Percentiles rank a stretch among this genome's conserved stretches.
These are phyloP conservation scores for Claviceps africana DNA, from an alignment of 2,329 filamentous ascomycete species.

Conservation along the genomic window DNA sequence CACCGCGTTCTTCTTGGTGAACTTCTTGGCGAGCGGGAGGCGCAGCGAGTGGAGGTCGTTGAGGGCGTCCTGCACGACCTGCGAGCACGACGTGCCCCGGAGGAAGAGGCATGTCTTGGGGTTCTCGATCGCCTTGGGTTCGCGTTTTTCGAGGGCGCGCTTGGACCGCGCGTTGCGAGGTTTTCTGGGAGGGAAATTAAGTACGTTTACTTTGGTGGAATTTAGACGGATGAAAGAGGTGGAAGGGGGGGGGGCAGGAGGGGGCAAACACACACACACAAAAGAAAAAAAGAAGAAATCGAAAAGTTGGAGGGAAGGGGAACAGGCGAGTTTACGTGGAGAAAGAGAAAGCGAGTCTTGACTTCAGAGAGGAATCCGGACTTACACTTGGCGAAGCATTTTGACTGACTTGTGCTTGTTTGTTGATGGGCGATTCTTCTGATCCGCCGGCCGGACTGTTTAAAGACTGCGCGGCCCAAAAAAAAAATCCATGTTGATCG, in stretches of 20 bases:
- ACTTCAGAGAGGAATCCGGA: background rate
- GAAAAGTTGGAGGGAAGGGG: background rate
- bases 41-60: slow-evolving; percentile 77
- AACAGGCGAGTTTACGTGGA: background rate
- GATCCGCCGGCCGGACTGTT: background rate
- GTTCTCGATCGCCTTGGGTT: slow-evolving; percentile 79
- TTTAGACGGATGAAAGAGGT: too few relatives aligned
- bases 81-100: slow-evolving; percentile 71
- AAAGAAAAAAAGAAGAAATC: background rate
- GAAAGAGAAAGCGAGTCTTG: too few relatives aligned
- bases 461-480: slow-evolving; percentile 11
- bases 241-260: too few relatives aligned
- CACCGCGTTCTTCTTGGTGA: slow-evolving; percentile 93
- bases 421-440: background rate
- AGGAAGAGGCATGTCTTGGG: slow-evolving; percentile 83
- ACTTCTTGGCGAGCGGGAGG: slow-evolving; percentile 72
- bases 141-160: slow-evolving; percentile 84
- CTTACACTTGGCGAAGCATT: slow-evolving; percentile 38
- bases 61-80: slow-evolving; percentile 69
- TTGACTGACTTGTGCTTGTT: slow-evolving; percentile 8
- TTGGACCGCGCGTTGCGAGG: slow-evolving; percentile 73
- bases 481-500: background rate
- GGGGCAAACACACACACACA: too few relatives aligned
- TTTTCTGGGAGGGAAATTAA: slow-evolving; percentile 37
- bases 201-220: too few relatives aligned